Evolutionary conservation across 169 alveolate species (phyloP).

Genomic region (Babesia caballi): DNA sequence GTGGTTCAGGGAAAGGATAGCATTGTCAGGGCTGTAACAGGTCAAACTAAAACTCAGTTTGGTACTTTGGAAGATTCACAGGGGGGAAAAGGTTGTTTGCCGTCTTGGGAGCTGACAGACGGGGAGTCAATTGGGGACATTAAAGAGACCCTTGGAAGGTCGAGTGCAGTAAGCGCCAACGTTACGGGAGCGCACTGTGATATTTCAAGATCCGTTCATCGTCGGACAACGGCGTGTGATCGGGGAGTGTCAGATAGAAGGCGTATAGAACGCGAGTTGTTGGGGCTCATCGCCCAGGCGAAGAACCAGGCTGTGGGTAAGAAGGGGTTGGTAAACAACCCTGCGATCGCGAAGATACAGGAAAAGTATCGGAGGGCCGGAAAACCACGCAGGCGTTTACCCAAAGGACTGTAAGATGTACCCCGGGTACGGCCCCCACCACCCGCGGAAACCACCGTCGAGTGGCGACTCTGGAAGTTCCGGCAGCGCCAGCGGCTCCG

Average conservation of each 20-base stretch:
- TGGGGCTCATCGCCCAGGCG: slow-evolving; percentile 18
- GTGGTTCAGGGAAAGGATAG: no score
- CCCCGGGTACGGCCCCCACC: slow-evolving; percentile 2
- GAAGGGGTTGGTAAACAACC: slow-evolving; percentile 11
- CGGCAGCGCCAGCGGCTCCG: not conserved
- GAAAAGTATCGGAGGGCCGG: not conserved
- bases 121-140: not conserved
- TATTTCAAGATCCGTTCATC: not conserved
- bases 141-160: no score
- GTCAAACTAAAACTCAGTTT: no score
- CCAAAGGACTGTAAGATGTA: not conserved
- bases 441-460: not conserved
- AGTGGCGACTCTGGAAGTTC: not conserved
- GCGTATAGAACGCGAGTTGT: not conserved
- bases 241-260: not conserved
- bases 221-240: no score
- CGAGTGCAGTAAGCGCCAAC: no score
- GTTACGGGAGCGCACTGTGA: not conserved
- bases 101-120: not conserved
- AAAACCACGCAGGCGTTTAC: not conserved
- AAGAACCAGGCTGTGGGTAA: slow-evolving; percentile 31
- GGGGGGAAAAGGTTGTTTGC: no score
- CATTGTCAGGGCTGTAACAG: no score
- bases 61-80: no score
- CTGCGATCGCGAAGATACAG: slow-evolving; percentile 28